These are phyloP conservation scores for Galeopsis tetrahit DNA, from an alignment of 257 asterid genomes.

Conservation along the genomic window DNA sequence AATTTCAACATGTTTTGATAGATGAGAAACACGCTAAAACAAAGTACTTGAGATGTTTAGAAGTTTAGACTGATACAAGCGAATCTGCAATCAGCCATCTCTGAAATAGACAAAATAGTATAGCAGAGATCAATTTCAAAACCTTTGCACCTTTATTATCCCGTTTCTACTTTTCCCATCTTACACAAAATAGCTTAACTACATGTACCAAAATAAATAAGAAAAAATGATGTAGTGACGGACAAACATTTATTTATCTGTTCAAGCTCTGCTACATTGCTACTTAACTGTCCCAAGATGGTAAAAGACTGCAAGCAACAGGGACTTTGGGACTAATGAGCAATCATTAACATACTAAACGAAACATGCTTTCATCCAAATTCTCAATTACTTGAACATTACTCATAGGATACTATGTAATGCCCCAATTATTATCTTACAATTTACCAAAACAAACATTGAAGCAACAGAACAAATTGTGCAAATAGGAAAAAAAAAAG, in stretches of 20 bases:
- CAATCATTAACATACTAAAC: neutral
- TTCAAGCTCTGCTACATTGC: slow-evolving; percentile 21
- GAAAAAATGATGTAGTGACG: neutral
- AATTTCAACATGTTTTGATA: neutral
- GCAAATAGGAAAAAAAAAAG: neutral
- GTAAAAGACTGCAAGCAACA: slow-evolving; percentile 5
- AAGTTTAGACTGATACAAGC: neutral
- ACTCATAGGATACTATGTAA: slow-evolving; percentile 10
- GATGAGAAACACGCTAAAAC: neutral
- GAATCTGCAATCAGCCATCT: neutral
- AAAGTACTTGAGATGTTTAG: neutral
- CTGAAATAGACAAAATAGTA: neutral
- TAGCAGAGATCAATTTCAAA: neutral
- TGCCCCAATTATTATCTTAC: neutral
- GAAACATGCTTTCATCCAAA: slow-evolving; percentile 7
- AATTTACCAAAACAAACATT: neutral
- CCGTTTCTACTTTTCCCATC: neutral
- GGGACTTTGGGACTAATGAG: neutral
- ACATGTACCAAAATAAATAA: neutral
- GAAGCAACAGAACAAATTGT: neutral
- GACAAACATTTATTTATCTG: slow-evolving; percentile 4
- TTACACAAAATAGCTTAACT: slow-evolving; percentile 7
- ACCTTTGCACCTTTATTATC: slow-evolving; percentile 6
- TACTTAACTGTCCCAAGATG: neutral
- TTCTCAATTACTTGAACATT: slow-evolving; percentile 11